Conservation (phyloP, 768 basidiomycete species). For the Aureoboletus auriporus region DNA sequence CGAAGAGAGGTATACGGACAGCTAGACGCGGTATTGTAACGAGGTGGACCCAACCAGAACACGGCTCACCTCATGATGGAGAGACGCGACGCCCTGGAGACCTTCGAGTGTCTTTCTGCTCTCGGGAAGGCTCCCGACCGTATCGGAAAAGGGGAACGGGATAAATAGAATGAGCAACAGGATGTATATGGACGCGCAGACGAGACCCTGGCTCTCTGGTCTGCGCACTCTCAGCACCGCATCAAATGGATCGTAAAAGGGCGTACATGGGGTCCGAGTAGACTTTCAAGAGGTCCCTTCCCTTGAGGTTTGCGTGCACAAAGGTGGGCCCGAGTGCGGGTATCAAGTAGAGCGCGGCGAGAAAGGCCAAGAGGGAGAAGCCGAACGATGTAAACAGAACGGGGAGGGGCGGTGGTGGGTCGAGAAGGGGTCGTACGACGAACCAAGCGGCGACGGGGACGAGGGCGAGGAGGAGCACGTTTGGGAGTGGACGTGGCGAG, state of each 20-base stretch:
- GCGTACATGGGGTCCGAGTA: constrained; percentile 69
- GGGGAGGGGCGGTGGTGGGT: constrained; percentile 65
- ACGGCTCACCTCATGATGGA: constrained; percentile 69
- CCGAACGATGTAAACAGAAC: constrained; percentile 77
- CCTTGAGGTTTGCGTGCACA: constrained; percentile 76
- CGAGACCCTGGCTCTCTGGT: constrained; percentile 91
- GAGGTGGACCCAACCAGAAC: not conserved
- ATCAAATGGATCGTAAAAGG: too few species aligned
- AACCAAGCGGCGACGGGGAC: constrained; percentile 73
- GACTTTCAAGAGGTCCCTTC: constrained; percentile 83
- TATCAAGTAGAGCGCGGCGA: constrained; percentile 71
- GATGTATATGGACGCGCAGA: constrained; percentile 87
- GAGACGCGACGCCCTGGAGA: constrained; percentile 43
- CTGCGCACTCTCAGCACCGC: constrained; percentile 37
- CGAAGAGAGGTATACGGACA: constrained; percentile 90
- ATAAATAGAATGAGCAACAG: constrained; percentile 87
- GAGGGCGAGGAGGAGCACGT: constrained; percentile 51
- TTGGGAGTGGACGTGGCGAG: constrained; percentile 47
- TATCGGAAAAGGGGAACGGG: constrained; percentile 88
- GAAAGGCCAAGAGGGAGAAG: constrained; percentile 78
- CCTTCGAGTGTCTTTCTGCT: constrained; percentile 45
- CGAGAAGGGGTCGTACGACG: constrained; percentile 64
- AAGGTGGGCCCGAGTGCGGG: constrained; percentile 83
- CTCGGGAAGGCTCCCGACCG: constrained; percentile 47
- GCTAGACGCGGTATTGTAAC: constrained; percentile 36